phyloP scores from a whole-genome alignment of 371 early-diverging fungal species.

The Gilbertella persicaria region DNA sequence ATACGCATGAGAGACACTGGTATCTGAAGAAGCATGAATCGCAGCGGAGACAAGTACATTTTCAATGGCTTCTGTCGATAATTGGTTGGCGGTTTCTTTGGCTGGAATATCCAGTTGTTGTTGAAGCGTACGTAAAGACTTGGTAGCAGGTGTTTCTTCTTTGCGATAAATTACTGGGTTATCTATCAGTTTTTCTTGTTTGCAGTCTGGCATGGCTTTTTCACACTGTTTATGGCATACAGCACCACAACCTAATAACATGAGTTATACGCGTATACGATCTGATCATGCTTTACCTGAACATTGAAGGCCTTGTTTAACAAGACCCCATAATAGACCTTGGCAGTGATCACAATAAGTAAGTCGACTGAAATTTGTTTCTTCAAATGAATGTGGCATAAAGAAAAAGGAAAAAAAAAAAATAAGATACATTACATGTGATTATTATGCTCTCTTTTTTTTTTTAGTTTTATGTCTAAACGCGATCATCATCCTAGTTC shows the following conservation, averaged over 20 bases:
- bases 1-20: slow-evolving; percentile 32
- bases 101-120: slow-evolving; percentile 8
- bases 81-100: not conserved
- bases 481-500: not conserved
- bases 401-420: slow-evolving; percentile 4
- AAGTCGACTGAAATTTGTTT: slow-evolving; percentile 13
- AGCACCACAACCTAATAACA: slow-evolving; percentile 14
- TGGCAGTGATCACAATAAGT: slow-evolving; percentile 31
- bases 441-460: not conserved
- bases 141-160: slow-evolving; percentile 28
- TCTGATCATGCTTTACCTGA: slow-evolving; percentile 8
- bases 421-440: not conserved
- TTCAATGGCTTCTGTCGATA: slow-evolving; percentile 29
- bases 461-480: not conserved
- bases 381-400: slow-evolving; percentile 23
- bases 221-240: slow-evolving; percentile 18
- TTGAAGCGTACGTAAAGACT: slow-evolving; percentile 25
- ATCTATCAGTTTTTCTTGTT: not conserved
- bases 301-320: slow-evolving; percentile 24
- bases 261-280: not conserved
- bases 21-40: slow-evolving; percentile 32
- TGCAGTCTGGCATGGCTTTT: slow-evolving; percentile 5
- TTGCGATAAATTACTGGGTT: slow-evolving; percentile 5
- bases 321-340: slow-evolving; percentile 27
- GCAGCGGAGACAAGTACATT: slow-evolving; percentile 45